Conservation (phyloP, 225 moss, liverwort and hornwort genomes). For the Anthoceros angustus region DNA sequence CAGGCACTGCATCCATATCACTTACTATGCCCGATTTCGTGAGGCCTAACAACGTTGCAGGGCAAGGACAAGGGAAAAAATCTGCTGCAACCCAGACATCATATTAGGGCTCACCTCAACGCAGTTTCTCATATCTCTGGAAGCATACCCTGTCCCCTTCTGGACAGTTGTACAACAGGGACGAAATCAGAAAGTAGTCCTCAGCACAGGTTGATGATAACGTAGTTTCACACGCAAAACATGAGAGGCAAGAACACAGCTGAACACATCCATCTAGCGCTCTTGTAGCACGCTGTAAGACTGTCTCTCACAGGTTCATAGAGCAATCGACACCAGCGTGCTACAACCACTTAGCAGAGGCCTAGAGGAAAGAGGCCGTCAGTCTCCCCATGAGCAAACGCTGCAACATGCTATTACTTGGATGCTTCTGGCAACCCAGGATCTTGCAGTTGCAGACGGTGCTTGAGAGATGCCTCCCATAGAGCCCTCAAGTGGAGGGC, state of each 20-base stretch:
- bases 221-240: neutral
- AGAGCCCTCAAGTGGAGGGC: no score
- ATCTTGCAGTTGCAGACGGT: no score
- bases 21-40: neutral
- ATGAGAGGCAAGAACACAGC: neutral
- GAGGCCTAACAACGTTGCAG: neutral
- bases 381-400: neutral
- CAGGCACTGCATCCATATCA: neutral
- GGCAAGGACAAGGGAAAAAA: neutral
- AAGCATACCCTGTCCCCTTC: neutral
- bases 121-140: neutral
- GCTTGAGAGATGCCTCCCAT: no score
- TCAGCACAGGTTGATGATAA: neutral
- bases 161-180: conserved; percentile 4
- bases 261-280: neutral
- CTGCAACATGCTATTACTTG: neutral
- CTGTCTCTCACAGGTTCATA: neutral
- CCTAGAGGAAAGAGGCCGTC: no score
- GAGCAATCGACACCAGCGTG: neutral
- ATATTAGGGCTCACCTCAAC: neutral
- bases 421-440: no score
- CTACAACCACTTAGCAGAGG: neutral
- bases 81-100: neutral
- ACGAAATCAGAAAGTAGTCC: neutral
- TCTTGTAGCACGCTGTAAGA: conserved; percentile 1